These are phyloP conservation scores for Calycina herbarum DNA, from an alignment of 2,329 filamentous ascomycete species.

Conservation along the genomic window DNA sequence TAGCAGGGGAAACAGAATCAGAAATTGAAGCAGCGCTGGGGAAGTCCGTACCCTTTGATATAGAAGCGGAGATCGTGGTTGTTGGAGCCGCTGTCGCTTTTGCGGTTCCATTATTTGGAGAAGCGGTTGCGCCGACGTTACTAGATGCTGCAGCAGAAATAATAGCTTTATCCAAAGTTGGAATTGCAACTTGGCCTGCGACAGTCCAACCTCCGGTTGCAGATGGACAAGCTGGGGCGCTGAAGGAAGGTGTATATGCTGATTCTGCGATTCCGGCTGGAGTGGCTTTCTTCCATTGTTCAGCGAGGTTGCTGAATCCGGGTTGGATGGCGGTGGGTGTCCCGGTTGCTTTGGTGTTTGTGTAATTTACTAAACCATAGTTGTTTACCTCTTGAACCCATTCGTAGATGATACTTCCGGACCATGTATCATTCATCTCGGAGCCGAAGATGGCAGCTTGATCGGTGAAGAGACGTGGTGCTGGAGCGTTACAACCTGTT, in stretches of 20 bases:
- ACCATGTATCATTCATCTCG: constrained; percentile 70
- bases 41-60: constrained; percentile 1
- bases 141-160: constrained; percentile 13
- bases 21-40: neutral
- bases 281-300: constrained; percentile 70
- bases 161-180: constrained; percentile 55
- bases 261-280: constrained; percentile 64
- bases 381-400: constrained; percentile 84
- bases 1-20: neutral
- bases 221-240: constrained; percentile 67
- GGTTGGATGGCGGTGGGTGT: constrained; percentile 70
- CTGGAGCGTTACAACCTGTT: constrained; percentile 73
- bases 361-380: constrained; percentile 80
- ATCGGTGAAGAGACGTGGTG: constrained; percentile 65
- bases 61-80: neutral
- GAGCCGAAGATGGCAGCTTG: constrained; percentile 74
- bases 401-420: constrained; percentile 82
- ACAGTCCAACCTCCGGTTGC: constrained; percentile 74
- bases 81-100: neutral
- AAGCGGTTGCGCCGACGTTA: neutral
- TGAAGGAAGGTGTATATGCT: constrained; percentile 62
- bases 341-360: constrained; percentile 55
- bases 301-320: constrained; percentile 75
- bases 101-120: neutral
- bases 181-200: constrained; percentile 66